Percentiles rank a stretch among this genome's conserved stretches.
Conservation (phyloP, 148 eudicot genomes). For the Linanthus parryae region DNA sequence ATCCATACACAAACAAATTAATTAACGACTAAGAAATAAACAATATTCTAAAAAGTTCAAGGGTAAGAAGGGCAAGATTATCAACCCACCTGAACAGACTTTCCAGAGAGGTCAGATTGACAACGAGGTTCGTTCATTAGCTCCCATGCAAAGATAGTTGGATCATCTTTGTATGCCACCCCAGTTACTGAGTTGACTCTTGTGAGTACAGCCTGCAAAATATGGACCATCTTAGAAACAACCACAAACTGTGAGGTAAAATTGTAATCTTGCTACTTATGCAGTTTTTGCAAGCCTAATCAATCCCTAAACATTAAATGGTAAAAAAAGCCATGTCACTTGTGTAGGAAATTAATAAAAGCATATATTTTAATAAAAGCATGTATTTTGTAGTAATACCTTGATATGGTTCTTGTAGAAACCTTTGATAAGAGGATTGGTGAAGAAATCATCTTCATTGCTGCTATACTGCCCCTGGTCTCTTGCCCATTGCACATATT, state of each 20-base stretch:
- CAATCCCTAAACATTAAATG: too few species aligned
- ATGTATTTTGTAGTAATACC: too few species aligned
- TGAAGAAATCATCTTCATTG: constrained; percentile 33
- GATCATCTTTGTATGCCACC: constrained; percentile 31
- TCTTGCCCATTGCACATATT: too few species aligned
- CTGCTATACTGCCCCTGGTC: constrained; percentile 27
- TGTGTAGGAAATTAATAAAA: constrained; percentile 17
- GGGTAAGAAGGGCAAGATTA: not conserved
- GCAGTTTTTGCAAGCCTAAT: too few species aligned
- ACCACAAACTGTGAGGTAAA: not conserved
- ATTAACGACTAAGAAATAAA: too few species aligned
- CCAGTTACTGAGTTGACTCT: constrained; percentile 27
- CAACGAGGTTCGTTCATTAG: constrained; percentile 44
- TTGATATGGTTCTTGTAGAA: too few species aligned
- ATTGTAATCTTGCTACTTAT: constrained; percentile 4
- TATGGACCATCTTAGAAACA: not conserved
- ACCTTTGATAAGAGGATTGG: too few species aligned
- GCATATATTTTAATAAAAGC: constrained; percentile 10
- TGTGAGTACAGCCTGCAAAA: constrained; percentile 18
- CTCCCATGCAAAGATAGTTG: constrained; percentile 43
- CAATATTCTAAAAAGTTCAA: too few species aligned
- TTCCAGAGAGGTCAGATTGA: constrained; percentile 30
- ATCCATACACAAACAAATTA: not conserved
- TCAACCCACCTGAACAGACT: constrained; percentile 15
- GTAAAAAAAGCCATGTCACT: too few species aligned